Base-by-base conservation (phyloP, 129 eudicot species). In the Pittosporum tobira region DNA sequence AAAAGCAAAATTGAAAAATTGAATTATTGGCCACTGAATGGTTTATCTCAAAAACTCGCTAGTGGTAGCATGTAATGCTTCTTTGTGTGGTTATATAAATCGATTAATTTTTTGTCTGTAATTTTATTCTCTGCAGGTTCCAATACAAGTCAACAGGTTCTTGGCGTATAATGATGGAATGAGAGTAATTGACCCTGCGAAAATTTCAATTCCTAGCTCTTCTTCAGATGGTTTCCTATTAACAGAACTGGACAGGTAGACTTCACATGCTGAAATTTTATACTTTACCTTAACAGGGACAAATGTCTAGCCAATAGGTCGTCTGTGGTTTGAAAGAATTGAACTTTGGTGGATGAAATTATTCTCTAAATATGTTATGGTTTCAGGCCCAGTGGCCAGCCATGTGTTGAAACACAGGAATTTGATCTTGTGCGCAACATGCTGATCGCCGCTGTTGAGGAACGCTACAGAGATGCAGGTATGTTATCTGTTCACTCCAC, bases 401-500 rank as follows among this genome's bases (percentile, higher is more conserved):
- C 85, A 4, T 82, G 89, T 59, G 62, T 77, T 43, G 96, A 87
- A 73, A 81, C 90, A 2, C 70, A 77, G 57, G 99, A 91, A 78
- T 87, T 91, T 66, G 67, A 73, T 76, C 83, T 87, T 56, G 75
- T 93, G 45, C 68, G 91, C 23, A 93, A 93, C 78, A 93, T 93
- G 99, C 81, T 74, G 58, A 65, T 70, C 68, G 96, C 99, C 21
- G 91, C 89, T 50, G 79, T 70, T 58, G 99, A 87, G 66, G 99
- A 87, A 67, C 96, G 99, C 38, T 91, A 91, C 49, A 66, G 66
- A 57, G 99, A 86, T 62, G 99, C 99, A 71, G 99, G 95, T 90
- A 48, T 49, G 16, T 11, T 69, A 50, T 48, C 26, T 49, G 37
- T 45, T 24, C n/a, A n/a, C n/a, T n/a, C 10, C n/a, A 13, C 46